These are phyloP conservation scores for cucumber (Cucumis sativus) DNA, from an alignment of 306 rosid genomes.

Conservation along the genomic window DNA sequence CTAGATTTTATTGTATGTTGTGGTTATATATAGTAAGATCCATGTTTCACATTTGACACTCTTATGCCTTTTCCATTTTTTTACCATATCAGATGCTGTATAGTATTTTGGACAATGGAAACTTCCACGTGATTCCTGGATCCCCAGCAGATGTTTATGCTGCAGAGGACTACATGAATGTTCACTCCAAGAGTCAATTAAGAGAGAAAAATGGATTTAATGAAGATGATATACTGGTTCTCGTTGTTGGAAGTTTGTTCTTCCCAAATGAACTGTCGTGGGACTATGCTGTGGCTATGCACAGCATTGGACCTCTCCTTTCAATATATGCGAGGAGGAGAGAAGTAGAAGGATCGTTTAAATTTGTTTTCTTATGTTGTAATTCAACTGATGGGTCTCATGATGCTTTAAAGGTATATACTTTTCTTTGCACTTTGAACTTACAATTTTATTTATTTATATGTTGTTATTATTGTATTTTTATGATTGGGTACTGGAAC, in stretches of 20 bases:
- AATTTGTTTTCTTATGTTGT: constrained; percentile 82
- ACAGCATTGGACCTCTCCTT: constrained; percentile 70
- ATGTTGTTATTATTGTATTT: background rate
- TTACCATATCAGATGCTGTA: constrained; percentile 70
- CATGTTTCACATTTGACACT: constrained; percentile 15
- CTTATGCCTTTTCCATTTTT: constrained; percentile 11
- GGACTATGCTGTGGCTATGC: constrained; percentile 98
- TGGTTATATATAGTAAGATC: background rate
- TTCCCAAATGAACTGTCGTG: constrained; percentile 59
- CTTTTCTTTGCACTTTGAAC: constrained; percentile 1
- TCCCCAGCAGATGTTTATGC: constrained; percentile 86
- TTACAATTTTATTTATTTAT: background rate
- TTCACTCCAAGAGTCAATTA: constrained; percentile 51
- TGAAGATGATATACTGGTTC: constrained; percentile 57
- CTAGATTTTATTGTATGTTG: background rate
- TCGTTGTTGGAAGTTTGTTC: constrained; percentile 76
- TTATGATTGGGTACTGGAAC: background rate
- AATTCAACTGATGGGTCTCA: constrained; percentile 67
- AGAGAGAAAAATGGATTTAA: constrained; percentile 46
- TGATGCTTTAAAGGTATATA: constrained; percentile 64
- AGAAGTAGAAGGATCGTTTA: constrained; percentile 48
- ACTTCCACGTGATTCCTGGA: constrained; percentile 92
- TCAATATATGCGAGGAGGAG: constrained; percentile 64
- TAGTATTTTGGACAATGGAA: constrained; percentile 78
- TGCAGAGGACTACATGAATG: constrained; percentile 49